Percentiles rank a stretch among this genome's conserved stretches.
These are phyloP conservation scores for Talaromyces wortmannii DNA, from an alignment of 495 filamentous ascomycete species.

Conservation along the genomic window DNA sequence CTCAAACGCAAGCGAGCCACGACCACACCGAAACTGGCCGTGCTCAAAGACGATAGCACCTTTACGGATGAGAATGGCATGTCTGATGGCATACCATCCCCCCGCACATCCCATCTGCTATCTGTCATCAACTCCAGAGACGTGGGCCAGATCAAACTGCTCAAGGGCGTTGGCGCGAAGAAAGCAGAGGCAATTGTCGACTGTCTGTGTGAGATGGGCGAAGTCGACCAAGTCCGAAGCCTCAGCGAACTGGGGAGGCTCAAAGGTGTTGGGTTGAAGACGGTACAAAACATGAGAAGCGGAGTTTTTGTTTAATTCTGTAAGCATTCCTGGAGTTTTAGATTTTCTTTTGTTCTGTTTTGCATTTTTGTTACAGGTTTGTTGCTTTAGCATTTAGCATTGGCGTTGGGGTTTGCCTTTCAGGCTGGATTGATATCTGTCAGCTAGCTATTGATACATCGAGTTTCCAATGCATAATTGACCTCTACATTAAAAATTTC, in stretches of 20 bases:
- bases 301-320: constrained; percentile 31
- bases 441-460: neutral
- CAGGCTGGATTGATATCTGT: neutral
- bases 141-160: constrained; percentile 50
- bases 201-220: constrained; percentile 43
- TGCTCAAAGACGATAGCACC: constrained; percentile 12
- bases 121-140: constrained; percentile 84
- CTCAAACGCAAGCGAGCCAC: constrained; percentile 36
- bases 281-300: constrained; percentile 47
- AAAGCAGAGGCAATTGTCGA: constrained; percentile 48
- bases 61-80: constrained; percentile 17
- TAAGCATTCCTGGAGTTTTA: constrained; percentile 7
- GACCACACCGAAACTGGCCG: constrained; percentile 14
- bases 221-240: constrained; percentile 28
- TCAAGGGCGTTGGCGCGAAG: constrained; percentile 60
- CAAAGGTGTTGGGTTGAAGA: constrained; percentile 44
- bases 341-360: neutral
- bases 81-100: constrained; percentile 41
- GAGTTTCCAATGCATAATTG: neutral
- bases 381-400: constrained; percentile 1
- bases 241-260: constrained; percentile 40
- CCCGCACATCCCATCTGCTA: constrained; percentile 64
- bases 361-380: neutral
- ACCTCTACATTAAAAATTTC: neutral
- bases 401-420: neutral